Base-by-base conservation (phyloP, 805 yeast genomes). In the Cyberlindnera saturnus region DNA sequence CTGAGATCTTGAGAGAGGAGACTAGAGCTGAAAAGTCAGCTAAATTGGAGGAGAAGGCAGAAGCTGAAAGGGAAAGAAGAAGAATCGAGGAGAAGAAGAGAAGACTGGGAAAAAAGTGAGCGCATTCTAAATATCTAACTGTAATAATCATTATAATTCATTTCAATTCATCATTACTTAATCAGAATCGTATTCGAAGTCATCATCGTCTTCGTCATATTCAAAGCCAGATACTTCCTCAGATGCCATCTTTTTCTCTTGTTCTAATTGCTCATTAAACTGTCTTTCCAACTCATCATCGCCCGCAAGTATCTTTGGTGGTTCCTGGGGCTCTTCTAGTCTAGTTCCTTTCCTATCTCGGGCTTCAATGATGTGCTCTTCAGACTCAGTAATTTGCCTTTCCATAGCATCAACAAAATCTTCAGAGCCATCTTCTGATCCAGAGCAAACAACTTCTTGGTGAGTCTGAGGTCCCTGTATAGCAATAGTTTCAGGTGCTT, bases 1-100 rank as follows among this genome's bases (percentile, higher is more conserved):
- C 81, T 23, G 97, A 91, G 49, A 79, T 93, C 19, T 66, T 88
- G 34, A 86, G 78, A 44, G 99, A 91, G 56, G 99, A 91, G 63
- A 75, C 69, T 47, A 57, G 75, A 30, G 82, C 96, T 11, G 69
- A 79, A 32, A 72, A 73, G 39, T 74, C 72, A 42, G 99, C 95
- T 0, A 73, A 76, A 51, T 49, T 72, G 33, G 99, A 93, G 59
- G 99, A 91, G 57, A 66, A 71, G 39, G 66, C 73, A 41, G 97
- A 90, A 59, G 77, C 77, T 55, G 76, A 69, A 42, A 71, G 79
- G 56, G 79, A 84, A 49, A 77, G 71, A 47, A 61, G 59, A 46
- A 71, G 66, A 43, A 70, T 70, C 14, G 61, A 61, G 46, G 73
- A 69, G 48, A 79, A 81, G 51, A 79, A 78, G 52, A 64, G 59